These are phyloP conservation scores for Lentinula aciculospora DNA, from an alignment of 768 basidiomycete genomes.

Conservation along the genomic window DNA sequence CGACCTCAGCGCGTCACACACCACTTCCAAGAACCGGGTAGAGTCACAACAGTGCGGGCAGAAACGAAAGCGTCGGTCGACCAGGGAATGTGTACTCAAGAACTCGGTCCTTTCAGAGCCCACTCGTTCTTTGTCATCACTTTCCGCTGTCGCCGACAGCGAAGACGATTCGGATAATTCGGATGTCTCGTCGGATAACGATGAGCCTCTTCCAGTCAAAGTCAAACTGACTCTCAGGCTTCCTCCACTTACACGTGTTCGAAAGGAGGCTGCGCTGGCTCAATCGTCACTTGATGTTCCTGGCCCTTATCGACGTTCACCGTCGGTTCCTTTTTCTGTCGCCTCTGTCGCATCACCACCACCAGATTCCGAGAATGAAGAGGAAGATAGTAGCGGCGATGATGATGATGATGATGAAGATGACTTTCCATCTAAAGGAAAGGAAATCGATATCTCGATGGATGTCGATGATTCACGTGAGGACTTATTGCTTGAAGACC, in stretches of 20 bases:
- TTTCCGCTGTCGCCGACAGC: not conserved
- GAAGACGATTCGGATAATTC: conserved; percentile 13
- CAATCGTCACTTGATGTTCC: not conserved
- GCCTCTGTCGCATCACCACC: conserved; percentile 53
- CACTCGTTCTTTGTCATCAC: not conserved
- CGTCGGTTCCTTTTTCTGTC: conserved; percentile 41
- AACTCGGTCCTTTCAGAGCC: conserved; percentile 11
- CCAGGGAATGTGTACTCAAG: conserved; percentile 19
- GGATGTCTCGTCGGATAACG: conserved; percentile 31
- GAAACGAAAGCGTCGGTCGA: conserved; percentile 29
- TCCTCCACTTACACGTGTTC: conserved; percentile 22
- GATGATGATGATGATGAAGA: conserved; percentile 1
- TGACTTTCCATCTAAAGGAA: not conserved
- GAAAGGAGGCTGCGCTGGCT: not conserved
- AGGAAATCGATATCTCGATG: not conserved
- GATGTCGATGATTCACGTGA: not conserved
- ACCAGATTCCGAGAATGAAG: conserved; percentile 60
- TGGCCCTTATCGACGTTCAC: conserved; percentile 33
- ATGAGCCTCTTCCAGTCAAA: conserved; percentile 47
- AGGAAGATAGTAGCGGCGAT: not conserved
- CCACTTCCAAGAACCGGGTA: conserved; percentile 20
- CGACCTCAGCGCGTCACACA: conserved; percentile 38
- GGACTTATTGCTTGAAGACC: not conserved
- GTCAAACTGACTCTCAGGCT: conserved; percentile 61
- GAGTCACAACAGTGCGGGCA: conserved; percentile 26